Base-by-base conservation (phyloP, 768 basidiomycete species). In the Leccinellum albellum region DNA sequence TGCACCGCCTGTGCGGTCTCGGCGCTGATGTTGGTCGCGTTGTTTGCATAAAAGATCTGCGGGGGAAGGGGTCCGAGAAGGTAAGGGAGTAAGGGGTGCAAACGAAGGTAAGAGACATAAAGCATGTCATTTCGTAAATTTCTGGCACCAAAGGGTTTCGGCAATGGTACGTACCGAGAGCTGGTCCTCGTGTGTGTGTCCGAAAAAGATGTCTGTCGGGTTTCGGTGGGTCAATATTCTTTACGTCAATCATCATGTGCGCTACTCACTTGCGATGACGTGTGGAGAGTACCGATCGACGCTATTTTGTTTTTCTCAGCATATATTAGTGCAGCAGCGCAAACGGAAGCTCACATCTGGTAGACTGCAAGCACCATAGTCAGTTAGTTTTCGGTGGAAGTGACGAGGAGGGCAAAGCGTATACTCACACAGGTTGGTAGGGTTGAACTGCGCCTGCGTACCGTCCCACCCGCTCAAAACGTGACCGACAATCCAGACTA, bases 131-230 rank as follows among this genome's bases (percentile, higher is more conserved):
- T 42, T 5, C 40, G 20, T 42, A 42, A 20, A 20, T 10, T 2
- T 37, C 17, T n/a, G 0, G 35, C 35, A 9, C 35, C 6, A 35
- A 20, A 4, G 3, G 2, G 0, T 40, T 42, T 20, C n/a, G 20
- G 0, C 5, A 20, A 42, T 40, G 10, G n/a, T 24, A 61, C 69
- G 20, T 58, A 87, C 86, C 44, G 79, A 81, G 47, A 88, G 68
- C 64, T 87, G 78, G 67, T 89, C 87, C 64, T 88, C 85, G 59
- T 88, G 88, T 0, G 84, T 84, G 62, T 89, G 89, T 20, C 88
- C 88, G 60, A 75, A 89, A 74, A 88, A 87, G 20, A 88, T 80
- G 58, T 81, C 86, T 83, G 33, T 54, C 21, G 14, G 21, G 6
- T n/a, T 45, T 6, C 21, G 7, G 55, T 47, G 1, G 17, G 9